Evolutionary conservation across 371 early-diverging fungal species (phyloP).

Genomic region (Syncephalis plumigaleata): DNA sequence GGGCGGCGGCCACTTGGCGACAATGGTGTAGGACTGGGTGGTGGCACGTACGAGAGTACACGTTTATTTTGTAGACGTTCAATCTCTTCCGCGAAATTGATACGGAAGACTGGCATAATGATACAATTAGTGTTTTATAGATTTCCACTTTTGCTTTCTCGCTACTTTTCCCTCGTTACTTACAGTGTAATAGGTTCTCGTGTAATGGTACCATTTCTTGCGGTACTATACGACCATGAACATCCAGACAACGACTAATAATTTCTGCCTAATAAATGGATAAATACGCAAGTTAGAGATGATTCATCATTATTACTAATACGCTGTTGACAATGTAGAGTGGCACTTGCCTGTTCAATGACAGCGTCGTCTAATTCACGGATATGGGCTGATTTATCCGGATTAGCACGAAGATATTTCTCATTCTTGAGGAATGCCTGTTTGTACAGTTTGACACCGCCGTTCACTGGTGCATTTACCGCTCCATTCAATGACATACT

Average conservation of each 20-base stretch:
- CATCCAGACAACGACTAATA: conserved; percentile 34
- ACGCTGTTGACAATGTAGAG: neutral
- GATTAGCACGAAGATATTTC: conserved; percentile 17
- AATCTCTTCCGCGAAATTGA: conserved; percentile 58
- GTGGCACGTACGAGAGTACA: no score
- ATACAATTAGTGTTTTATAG: no score
- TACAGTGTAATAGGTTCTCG: conserved; percentile 40
- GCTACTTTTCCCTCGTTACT: conserved; percentile 11
- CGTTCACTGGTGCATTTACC: conserved; percentile 76
- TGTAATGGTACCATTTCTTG: conserved; percentile 59
- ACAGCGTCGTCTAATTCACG: conserved; percentile 32
- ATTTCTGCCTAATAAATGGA: conserved; percentile 46
- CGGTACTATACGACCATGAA: conserved; percentile 47
- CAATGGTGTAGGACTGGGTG: no score
- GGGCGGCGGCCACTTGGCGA: no score
- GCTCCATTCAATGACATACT: conserved; percentile 71
- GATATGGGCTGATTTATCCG: conserved; percentile 24
- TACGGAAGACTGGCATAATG: conserved; percentile 29
- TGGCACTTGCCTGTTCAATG: conserved; percentile 34
- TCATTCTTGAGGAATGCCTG: conserved; percentile 40
- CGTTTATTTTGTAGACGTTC: conserved; percentile 8
- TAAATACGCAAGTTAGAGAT: no score
- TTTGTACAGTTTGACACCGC: conserved; percentile 60
- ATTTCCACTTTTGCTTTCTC: no score
- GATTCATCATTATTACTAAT: conserved; percentile 1